phyloP scores from a whole-genome alignment of 257 asterid species.

The Mentha longifolia region DNA sequence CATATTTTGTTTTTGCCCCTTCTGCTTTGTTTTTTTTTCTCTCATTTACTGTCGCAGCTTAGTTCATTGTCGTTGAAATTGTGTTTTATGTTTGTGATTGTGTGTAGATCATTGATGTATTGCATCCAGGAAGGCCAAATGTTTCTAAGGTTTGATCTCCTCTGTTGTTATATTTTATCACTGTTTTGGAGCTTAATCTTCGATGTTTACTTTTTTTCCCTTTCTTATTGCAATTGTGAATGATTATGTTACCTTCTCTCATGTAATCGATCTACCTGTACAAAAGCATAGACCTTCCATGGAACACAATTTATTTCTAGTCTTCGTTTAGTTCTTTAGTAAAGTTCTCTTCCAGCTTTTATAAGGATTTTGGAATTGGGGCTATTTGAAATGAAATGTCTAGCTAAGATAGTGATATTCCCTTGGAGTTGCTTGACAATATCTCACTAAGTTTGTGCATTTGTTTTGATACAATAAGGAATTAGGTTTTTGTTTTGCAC shows the following conservation, averaged over 20 bases:
- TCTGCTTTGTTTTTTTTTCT: neutral
- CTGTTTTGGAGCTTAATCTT: neutral
- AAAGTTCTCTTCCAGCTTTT: neutral
- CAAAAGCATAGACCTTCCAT: too few relatives aligned
- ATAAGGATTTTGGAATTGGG: neutral
- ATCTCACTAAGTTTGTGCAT: neutral
- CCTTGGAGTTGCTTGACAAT: neutral
- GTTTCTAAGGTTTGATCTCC: constrained; percentile 70
- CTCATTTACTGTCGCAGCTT: neutral
- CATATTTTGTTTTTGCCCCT: neutral
- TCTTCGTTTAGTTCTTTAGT: neutral
- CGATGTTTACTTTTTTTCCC: neutral
- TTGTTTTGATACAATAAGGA: neutral
- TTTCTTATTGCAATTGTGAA: neutral
- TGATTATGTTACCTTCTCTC: neutral
- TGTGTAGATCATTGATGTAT: constrained; percentile 73
- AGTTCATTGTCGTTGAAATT: neutral
- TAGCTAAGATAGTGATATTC: neutral
- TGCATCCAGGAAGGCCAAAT: constrained; percentile 92
- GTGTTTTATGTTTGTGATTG: neutral
- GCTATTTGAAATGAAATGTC: neutral
- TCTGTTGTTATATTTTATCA: neutral
- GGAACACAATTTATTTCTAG: neutral
- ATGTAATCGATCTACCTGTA: too few relatives aligned
- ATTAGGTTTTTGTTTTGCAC: neutral